Evolutionary conservation across 306 rosid species (phyloP).

Genomic region (Ormosia emarginata): DNA sequence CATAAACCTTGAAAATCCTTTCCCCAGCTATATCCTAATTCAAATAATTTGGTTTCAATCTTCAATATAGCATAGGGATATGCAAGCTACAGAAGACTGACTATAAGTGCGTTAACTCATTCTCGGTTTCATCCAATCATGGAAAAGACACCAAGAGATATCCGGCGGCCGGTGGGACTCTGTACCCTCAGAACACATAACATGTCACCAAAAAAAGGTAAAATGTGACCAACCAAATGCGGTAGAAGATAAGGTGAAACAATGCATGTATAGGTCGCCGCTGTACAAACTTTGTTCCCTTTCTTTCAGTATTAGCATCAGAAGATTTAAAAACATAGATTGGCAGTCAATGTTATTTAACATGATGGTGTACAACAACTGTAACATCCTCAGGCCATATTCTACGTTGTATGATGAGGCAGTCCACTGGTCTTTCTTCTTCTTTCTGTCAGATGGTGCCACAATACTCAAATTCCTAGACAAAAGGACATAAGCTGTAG

Average conservation of each 20-base stretch:
- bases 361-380: slow-evolving; percentile 31
- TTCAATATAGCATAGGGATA: neutral
- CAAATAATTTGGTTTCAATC: neutral
- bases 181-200: neutral
- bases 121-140: neutral
- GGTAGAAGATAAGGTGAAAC: neutral
- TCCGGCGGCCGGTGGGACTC: neutral
- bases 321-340: neutral
- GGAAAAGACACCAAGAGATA: neutral
- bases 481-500: slow-evolving; percentile 16
- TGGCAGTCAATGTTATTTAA: slow-evolving; percentile 20
- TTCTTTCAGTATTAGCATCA: neutral
- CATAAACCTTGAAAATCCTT: neutral
- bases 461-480: slow-evolving; percentile 24
- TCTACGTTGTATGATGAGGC: slow-evolving; percentile 18
- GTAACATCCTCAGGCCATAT: slow-evolving; percentile 22
- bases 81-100: neutral
- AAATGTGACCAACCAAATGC: slow-evolving; percentile 3
- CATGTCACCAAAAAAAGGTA: neutral
- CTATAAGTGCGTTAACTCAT: neutral
- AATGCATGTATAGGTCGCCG: neutral
- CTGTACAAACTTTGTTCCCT: slow-evolving; percentile 9
- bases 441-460: slow-evolving; percentile 21
- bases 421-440: slow-evolving; percentile 4
- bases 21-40: neutral